These are phyloP conservation scores for Yamadazyma sp. DNA, from an alignment of 805 yeast species.

Conservation along the genomic window DNA sequence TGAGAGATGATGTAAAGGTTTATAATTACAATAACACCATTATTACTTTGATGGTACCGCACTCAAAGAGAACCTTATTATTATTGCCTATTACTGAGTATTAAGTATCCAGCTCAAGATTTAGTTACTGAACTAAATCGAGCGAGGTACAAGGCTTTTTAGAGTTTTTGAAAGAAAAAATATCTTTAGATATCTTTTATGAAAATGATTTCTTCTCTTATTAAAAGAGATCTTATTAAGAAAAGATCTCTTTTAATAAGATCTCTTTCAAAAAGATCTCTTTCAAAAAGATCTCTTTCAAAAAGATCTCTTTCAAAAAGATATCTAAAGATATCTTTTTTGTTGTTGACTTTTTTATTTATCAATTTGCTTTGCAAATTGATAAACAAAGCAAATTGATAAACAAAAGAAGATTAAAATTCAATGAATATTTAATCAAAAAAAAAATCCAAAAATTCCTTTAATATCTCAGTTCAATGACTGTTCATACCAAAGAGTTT, in stretches of 20 bases:
- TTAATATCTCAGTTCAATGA: constrained; percentile 50
- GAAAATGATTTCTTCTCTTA: no score
- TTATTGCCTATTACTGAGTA: constrained; percentile 39
- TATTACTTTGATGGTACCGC: constrained; percentile 36
- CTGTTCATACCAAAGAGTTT: constrained; percentile 48
- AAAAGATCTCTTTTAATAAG: no score
- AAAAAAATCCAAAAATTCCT: constrained; percentile 89
- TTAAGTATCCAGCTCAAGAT: constrained; percentile 49
- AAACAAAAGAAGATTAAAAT: constrained; percentile 1
- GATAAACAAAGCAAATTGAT: no score
- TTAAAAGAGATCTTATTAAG: no score
- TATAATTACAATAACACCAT: constrained; percentile 48
- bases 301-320: no score
- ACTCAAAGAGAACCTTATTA: constrained; percentile 43
- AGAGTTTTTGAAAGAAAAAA: neutral
- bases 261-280: no score
- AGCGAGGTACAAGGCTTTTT: constrained; percentile 48
- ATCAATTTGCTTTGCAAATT: no score
- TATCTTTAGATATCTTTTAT: no score
- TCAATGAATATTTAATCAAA: constrained; percentile 2
- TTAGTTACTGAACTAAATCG: constrained; percentile 29
- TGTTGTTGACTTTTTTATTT: no score
- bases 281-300: no score
- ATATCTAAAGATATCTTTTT: no score
- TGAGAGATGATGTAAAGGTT: constrained; percentile 31